Base-by-base conservation (phyloP, 768 basidiomycete genomes). In the Boletales sp. region DNA sequence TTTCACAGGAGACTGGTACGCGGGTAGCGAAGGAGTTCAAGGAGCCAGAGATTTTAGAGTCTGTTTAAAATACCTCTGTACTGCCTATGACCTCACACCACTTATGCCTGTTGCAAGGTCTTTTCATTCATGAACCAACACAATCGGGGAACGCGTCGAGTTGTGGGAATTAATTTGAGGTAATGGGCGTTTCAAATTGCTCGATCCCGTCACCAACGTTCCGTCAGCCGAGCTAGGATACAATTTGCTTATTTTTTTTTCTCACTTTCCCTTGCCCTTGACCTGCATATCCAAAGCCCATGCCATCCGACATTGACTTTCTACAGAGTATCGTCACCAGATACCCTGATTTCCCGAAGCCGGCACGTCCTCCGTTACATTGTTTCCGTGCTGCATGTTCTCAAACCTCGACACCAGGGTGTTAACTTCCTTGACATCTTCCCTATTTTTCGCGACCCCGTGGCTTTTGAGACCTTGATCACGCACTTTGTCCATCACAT, bases 1-100 rank as follows among this genome's bases (percentile, higher is more conserved):
- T 11, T 36, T 25, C 56, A 46, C 65, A 95, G 89, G 94, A 95
- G 79, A 94, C 92, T 42, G 95, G 95, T 59, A 89, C 91, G 60
- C 87, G 90, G 72, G 86, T 95, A 48, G 88, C 79, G 51, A 93
- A 90, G 78, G 94, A 95, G 70, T 98, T 94, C 81, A 94, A 95
- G 81, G 94, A 97, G 82, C 94, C 94, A 40, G 91, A 93, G 75
- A 81, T 94, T 62, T 82, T 90, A 49, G 89, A 89, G 67, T 85
- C 90, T 60, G 95, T 97, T 54, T 97, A 84, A 85, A 75, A 66
- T 56, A 64, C 61, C 65, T 62, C 64, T 70, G 72, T 75, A 73
- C 63, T 62, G 63, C 59, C 44, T 60, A 69, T 66, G 64, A 67
- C 63, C 52, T 48, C 49, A 45, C 19, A 17, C 33, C 41, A 48